phyloP scores from a whole-genome alignment of 805 yeast species.

The Jamesozyma piceae region DNA sequence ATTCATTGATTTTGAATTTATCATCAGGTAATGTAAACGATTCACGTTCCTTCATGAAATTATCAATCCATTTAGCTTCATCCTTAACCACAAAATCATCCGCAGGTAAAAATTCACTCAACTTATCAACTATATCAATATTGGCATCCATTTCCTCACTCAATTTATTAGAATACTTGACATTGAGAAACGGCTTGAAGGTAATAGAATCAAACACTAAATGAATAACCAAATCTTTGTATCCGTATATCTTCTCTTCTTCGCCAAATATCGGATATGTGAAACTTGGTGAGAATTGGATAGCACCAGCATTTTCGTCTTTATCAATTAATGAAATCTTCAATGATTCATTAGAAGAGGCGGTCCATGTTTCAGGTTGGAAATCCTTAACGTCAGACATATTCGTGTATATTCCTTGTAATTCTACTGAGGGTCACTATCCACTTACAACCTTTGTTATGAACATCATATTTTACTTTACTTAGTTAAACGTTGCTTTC shows the following conservation, averaged over 20 bases:
- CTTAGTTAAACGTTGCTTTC: too few species aligned
- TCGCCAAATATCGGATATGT: constrained; percentile 95
- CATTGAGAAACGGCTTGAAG: constrained; percentile 61
- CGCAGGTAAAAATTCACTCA: constrained; percentile 51
- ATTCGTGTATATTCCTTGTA: background rate
- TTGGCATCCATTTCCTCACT: constrained; percentile 37
- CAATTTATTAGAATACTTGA: constrained; percentile 46
- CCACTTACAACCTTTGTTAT: too few species aligned
- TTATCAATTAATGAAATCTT: constrained; percentile 55
- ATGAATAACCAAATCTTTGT: constrained; percentile 54
- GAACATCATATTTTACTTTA: too few species aligned
- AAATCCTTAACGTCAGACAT: constrained; percentile 19
- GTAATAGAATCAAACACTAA: constrained; percentile 67
- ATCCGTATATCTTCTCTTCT: constrained; percentile 81
- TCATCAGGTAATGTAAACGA: constrained; percentile 37
- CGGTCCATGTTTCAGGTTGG: constrained; percentile 67
- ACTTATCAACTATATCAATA: constrained; percentile 43
- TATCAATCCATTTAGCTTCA: constrained; percentile 59
- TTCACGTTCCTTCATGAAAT: constrained; percentile 39
- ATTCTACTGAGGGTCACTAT: too few species aligned
- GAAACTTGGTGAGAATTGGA: constrained; percentile 64
- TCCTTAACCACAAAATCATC: constrained; percentile 49
- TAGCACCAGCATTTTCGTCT: constrained; percentile 46
- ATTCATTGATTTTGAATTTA: constrained; percentile 23
- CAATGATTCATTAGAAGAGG: constrained; percentile 60